These are phyloP conservation scores for Gyromitra esculenta DNA, from an alignment of 2,329 filamentous ascomycete species.

Conservation along the genomic window DNA sequence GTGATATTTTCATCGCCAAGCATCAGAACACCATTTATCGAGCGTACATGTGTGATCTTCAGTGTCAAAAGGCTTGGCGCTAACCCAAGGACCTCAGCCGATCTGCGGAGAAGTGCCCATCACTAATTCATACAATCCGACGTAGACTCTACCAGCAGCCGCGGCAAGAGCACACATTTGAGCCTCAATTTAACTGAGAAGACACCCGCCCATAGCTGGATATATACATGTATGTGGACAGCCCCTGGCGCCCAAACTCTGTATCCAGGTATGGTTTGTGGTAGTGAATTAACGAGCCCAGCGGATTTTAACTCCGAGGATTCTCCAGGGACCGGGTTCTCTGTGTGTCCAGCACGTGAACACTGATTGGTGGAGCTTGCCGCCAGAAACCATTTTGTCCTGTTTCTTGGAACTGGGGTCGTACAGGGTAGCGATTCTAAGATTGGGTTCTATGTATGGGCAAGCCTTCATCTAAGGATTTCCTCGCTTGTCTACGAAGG, in stretches of 20 bases:
- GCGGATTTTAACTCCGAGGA: slow-evolving; percentile 17
- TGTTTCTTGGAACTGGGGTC: slow-evolving; percentile 40
- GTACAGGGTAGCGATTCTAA: slow-evolving; percentile 10
- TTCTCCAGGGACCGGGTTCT: background rate
- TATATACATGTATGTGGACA: background rate
- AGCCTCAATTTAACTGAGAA: too few relatives aligned
- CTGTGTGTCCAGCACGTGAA: slow-evolving; percentile 11
- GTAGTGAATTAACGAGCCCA: background rate
- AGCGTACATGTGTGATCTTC: slow-evolving; percentile 8
- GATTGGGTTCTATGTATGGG: slow-evolving; percentile 1
- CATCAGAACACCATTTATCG: too few relatives aligned
- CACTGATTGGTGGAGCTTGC: slow-evolving; percentile 29
- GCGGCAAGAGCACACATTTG: background rate
- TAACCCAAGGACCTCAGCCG: background rate
- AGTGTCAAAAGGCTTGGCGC: slow-evolving; percentile 38
- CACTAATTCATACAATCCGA: background rate
- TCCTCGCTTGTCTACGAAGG: slow-evolving; percentile 33
- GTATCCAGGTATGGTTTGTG: background rate
- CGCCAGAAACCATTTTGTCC: slow-evolving; percentile 20
- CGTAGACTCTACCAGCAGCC: background rate
- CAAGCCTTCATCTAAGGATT: slow-evolving; percentile 18
- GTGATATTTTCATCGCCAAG: background rate
- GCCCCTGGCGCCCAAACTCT: background rate
- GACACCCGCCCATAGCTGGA: too few relatives aligned
- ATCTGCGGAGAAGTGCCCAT: slow-evolving; percentile 3